Conservation (phyloP, 192 early-diverging fungal genomes). For the Lobulomyces angularis region DNA sequence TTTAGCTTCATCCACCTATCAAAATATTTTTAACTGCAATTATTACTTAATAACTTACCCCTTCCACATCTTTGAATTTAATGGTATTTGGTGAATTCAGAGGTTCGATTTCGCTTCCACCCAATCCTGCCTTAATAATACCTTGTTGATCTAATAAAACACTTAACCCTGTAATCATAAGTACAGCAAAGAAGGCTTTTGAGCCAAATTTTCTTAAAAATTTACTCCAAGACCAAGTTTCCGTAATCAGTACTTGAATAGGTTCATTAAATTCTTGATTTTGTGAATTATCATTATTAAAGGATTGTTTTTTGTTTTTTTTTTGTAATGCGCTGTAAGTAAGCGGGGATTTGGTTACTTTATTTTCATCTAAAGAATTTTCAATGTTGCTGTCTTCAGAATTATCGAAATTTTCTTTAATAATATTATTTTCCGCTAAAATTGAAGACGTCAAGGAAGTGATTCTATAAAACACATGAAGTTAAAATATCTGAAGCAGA, state of each 20-base stretch:
- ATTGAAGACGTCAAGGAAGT: not conserved
- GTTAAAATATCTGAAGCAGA: not conserved
- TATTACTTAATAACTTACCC: no score
- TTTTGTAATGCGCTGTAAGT: not conserved
- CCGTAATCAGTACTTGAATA: constrained; percentile 34
- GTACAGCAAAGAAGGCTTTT: constrained; percentile 23
- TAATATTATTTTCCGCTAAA: no score
- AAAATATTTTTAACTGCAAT: no score
- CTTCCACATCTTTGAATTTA: no score
- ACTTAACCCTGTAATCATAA: constrained; percentile 37
- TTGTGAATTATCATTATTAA: not conserved
- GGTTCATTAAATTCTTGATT: constrained; percentile 14
- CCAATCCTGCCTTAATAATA: constrained; percentile 37
- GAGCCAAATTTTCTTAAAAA: constrained; percentile 29
- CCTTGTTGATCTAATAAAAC: constrained; percentile 45
- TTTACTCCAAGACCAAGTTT: constrained; percentile 46
- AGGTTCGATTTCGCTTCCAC: no score
- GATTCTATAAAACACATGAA: not conserved
- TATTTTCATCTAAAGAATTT: not conserved
- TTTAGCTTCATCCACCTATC: constrained; percentile 97
- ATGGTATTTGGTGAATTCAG: no score
- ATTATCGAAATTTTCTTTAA: no score
- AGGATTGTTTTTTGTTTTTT: not conserved
- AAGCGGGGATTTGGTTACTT: not conserved
- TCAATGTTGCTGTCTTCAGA: constrained; percentile 1